Evolutionary conservation across 2,329 filamentous ascomycete species (phyloP).

Genomic region (Colletotrichum navitas): DNA sequence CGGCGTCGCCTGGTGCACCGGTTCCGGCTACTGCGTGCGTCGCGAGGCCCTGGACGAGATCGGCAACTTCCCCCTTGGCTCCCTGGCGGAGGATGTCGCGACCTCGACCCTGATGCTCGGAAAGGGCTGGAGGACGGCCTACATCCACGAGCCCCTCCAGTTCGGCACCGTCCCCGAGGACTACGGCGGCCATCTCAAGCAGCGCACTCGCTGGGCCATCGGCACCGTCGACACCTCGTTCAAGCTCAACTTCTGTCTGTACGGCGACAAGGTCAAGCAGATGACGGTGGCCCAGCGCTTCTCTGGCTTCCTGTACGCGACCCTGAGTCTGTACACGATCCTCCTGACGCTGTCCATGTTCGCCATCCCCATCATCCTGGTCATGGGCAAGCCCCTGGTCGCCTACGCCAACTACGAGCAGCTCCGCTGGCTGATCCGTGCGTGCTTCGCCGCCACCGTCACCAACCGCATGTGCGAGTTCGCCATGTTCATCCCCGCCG

Average conservation of each 20-base stretch:
- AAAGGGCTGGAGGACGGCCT: conserved; percentile 72
- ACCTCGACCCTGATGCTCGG: conserved; percentile 71
- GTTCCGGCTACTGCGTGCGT: conserved; percentile 71
- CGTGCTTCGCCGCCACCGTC: conserved; percentile 65
- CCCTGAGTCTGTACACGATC: conserved; percentile 68
- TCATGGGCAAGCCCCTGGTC: conserved; percentile 68
- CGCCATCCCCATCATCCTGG: conserved; percentile 69
- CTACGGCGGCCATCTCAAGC: conserved; percentile 66
- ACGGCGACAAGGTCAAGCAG: conserved; percentile 62
- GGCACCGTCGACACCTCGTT: conserved; percentile 70
- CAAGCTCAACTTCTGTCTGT: conserved; percentile 72
- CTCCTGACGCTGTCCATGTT: conserved; percentile 67
- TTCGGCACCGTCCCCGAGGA: conserved; percentile 71
- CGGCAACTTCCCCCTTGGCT: conserved; percentile 71
- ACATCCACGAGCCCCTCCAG: conserved; percentile 70
- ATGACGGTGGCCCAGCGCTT: conserved; percentile 71
- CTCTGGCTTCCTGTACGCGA: conserved; percentile 69
- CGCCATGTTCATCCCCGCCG: conserved; percentile 69
- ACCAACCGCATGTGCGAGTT: conserved; percentile 68
- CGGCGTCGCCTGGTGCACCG: conserved; percentile 73
- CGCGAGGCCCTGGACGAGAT: conserved; percentile 71
- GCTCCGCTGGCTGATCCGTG: conserved; percentile 69
- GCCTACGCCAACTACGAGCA: conserved; percentile 66
- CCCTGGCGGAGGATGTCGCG: conserved; percentile 71
- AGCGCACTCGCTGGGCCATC: conserved; percentile 68